Percentiles rank a stretch among this genome's conserved stretches.
Conservation (phyloP, 257 asterid species). For the Paulownia fortunei region DNA sequence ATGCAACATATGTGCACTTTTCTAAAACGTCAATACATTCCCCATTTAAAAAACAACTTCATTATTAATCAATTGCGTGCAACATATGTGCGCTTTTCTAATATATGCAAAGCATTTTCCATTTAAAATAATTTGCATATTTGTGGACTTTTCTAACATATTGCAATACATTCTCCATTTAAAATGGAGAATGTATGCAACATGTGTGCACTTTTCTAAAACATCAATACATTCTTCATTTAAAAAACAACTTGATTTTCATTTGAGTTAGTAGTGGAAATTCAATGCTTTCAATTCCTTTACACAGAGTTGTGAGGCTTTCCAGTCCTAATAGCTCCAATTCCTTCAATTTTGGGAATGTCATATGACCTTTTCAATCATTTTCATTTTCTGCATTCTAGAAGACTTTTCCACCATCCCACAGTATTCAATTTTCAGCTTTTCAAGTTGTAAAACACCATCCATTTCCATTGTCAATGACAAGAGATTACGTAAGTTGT, state of each 20-base stretch:
- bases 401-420: neutral
- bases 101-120: too few relatives aligned
- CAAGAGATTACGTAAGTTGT: neutral
- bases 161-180: too few relatives aligned
- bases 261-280: neutral
- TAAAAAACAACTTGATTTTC: neutral
- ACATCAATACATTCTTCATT: too few relatives aligned
- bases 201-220: too few relatives aligned
- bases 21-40: too few relatives aligned
- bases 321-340: neutral
- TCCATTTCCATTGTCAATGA: neutral
- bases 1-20: too few relatives aligned
- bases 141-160: too few relatives aligned
- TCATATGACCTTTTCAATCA: neutral
- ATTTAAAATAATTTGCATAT: too few relatives aligned
- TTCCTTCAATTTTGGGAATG: neutral
- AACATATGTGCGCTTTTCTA: too few relatives aligned
- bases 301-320: neutral
- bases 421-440: neutral
- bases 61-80: too few relatives aligned
- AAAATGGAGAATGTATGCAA: too few relatives aligned
- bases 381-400: neutral
- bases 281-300: neutral
- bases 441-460: neutral
- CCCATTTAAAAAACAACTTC: too few relatives aligned